phyloP scores from a whole-genome alignment of 1,284 basidiomycete genomes.

The Moesziomyces parantarcticus region DNA sequence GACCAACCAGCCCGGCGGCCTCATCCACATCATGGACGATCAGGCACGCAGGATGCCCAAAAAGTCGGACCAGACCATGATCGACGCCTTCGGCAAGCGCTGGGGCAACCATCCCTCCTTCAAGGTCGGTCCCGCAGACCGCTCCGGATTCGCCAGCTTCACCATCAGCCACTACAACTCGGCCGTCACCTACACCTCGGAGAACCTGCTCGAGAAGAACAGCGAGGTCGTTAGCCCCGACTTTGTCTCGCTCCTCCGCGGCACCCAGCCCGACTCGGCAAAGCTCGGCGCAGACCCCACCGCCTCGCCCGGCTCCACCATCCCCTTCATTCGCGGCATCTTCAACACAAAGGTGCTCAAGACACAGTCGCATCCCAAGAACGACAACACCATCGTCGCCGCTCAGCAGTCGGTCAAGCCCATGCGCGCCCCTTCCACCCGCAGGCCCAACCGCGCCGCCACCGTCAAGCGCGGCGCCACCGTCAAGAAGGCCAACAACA shows the following conservation, averaged over 20 bases:
- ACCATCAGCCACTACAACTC: slow-evolving; percentile 92
- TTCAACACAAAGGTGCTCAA: slow-evolving; percentile 89
- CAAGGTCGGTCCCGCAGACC: slow-evolving; percentile 70
- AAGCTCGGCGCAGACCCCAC: slow-evolving; percentile 59
- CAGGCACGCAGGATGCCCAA: slow-evolving; percentile 85
- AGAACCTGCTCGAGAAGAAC: slow-evolving; percentile 88
- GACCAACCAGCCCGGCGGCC: slow-evolving; percentile 86
- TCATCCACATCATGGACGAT: slow-evolving; percentile 97
- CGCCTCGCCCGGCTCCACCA: slow-evolving; percentile 52
- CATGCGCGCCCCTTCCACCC: slow-evolving; percentile 83
- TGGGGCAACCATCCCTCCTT: slow-evolving; percentile 94
- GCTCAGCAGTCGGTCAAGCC: slow-evolving; percentile 92
- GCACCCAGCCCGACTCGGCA: slow-evolving; percentile 67
- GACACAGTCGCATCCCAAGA: slow-evolving; percentile 87
- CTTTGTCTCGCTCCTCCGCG: slow-evolving; percentile 87
- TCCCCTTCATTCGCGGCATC: slow-evolving; percentile 86
- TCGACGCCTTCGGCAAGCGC: slow-evolving; percentile 90
- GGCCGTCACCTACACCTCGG: slow-evolving; percentile 88
- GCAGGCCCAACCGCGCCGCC: slow-evolving; percentile 48
- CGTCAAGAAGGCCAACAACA: slow-evolving; percentile 73
- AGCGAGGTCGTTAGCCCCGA: slow-evolving; percentile 90
- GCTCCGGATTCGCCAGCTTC: slow-evolving; percentile 85
- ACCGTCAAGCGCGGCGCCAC: slow-evolving; percentile 54
- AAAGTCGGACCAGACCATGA: slow-evolving; percentile 93
- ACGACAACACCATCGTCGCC: slow-evolving; percentile 92